Percentiles rank a stretch among this genome's conserved stretches.
These are phyloP conservation scores for Malbranchea zuffiana DNA, from an alignment of 2,329 filamentous ascomycete species.

Conservation along the genomic window DNA sequence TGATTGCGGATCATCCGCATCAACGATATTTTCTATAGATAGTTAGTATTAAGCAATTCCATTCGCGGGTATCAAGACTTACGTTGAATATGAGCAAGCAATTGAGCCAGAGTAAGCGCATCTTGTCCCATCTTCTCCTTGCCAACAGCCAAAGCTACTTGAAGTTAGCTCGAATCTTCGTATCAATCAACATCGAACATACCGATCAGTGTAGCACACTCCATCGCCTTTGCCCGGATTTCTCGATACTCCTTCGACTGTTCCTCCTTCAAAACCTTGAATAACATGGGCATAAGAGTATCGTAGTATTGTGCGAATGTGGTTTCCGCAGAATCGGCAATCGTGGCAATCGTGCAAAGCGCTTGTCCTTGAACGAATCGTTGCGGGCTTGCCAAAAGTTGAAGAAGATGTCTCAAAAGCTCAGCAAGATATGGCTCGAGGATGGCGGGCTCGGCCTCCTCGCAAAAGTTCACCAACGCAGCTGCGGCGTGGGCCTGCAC, in stretches of 20 bases:
- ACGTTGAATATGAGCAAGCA: constrained; percentile 75
- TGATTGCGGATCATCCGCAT: constrained; percentile 87
- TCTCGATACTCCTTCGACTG: constrained; percentile 88
- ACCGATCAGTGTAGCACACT: constrained; percentile 84
- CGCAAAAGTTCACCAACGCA: constrained; percentile 97
- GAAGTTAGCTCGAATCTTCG: constrained; percentile 1
- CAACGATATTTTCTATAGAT: constrained; percentile 55
- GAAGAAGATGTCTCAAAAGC: constrained; percentile 72
- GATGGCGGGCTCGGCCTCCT: constrained; percentile 86
- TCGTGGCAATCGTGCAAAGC: constrained; percentile 92
- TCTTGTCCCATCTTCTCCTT: constrained; percentile 84
- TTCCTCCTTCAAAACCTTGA: constrained; percentile 78
- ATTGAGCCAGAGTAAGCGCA: constrained; percentile 73
- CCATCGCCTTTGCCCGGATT: constrained; percentile 94
- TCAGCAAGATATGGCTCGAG: constrained; percentile 89
- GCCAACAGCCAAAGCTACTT: constrained; percentile 69
- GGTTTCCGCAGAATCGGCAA: constrained; percentile 94
- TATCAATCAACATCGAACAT: constrained; percentile 8
- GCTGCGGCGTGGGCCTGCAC: constrained; percentile 96
- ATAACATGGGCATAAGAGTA: constrained; percentile 86
- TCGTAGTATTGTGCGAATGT: constrained; percentile 94
- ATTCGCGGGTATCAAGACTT: constrained; percentile 14
- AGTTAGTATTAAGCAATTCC: constrained; percentile 5
- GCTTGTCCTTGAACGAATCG: constrained; percentile 97
- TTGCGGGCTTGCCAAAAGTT: constrained; percentile 80